Percentiles rank a stretch among this genome's conserved stretches.
phyloP scores from a whole-genome alignment of 2,329 filamentous ascomycete species.

The Penicillium digitatum region DNA sequence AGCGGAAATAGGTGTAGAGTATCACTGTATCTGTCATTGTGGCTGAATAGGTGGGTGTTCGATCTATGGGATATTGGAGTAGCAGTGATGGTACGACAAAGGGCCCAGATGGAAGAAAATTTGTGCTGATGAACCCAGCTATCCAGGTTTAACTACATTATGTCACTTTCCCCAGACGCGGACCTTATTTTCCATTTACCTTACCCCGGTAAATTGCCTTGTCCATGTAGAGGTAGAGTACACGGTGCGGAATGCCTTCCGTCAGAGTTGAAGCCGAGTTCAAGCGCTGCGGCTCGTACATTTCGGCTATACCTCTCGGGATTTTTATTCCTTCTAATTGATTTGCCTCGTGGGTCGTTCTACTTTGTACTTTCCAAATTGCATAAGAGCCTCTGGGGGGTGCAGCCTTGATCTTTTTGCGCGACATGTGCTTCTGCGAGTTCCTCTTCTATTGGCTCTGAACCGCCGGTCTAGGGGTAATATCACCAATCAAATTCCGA shows the following conservation, averaged over 20 bases:
- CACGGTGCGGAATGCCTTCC: conserved; percentile 2
- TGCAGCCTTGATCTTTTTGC: neutral
- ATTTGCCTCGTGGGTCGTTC: neutral
- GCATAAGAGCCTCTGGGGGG: no score
- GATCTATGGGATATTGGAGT: neutral
- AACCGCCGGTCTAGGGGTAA: no score
- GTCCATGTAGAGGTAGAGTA: neutral
- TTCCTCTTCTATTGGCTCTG: neutral
- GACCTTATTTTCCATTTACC: neutral
- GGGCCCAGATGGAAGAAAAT: neutral
- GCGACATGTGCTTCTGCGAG: neutral
- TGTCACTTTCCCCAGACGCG: neutral
- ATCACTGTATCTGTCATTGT: conserved; percentile 27
- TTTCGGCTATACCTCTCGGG: neutral
- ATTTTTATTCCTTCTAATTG: neutral
- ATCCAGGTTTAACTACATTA: neutral
- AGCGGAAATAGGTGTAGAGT: conserved; percentile 60
- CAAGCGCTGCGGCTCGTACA: neutral
- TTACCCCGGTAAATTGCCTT: neutral
- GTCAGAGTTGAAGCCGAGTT: neutral
- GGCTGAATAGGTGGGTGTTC: neutral
- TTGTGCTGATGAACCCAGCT: neutral
- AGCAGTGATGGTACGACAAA: no score
- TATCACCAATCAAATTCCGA: no score
- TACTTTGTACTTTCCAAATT: no score